phyloP scores from a whole-genome alignment of 495 filamentous ascomycete species.

The Aspergillus ostianus region DNA sequence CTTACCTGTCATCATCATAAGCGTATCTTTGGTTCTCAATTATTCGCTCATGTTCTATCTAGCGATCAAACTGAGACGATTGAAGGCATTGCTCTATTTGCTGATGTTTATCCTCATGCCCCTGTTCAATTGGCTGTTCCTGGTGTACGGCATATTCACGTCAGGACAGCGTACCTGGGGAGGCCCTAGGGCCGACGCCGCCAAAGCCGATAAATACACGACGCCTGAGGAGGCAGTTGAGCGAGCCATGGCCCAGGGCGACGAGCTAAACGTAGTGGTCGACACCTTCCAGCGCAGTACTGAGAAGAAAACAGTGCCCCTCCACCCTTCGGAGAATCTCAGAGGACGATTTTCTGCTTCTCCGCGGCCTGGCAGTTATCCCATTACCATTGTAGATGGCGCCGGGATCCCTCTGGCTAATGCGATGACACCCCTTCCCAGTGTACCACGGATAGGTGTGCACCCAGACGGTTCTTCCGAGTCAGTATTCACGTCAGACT shows the following conservation, averaged over 20 bases:
- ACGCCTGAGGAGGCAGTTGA: constrained; percentile 83
- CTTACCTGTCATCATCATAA: constrained; percentile 91
- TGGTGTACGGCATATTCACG: constrained; percentile 86
- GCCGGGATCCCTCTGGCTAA: constrained; percentile 38
- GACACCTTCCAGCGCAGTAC: constrained; percentile 79
- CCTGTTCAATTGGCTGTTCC: constrained; percentile 98
- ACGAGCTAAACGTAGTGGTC: constrained; percentile 89
- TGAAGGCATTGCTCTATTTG: constrained; percentile 92
- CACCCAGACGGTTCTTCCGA: constrained; percentile 70
- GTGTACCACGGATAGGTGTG: constrained; percentile 48
- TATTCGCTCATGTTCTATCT: constrained; percentile 98
- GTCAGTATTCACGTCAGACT: constrained; percentile 60
- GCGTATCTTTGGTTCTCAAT: constrained; percentile 90
- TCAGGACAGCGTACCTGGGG: constrained; percentile 97
- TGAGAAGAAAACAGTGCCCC: constrained; percentile 55
- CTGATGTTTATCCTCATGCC: constrained; percentile 95
- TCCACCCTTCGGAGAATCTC: constrained; percentile 71
- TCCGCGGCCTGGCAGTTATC: constrained; percentile 54
- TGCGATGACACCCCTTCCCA: constrained; percentile 43
- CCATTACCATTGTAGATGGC: constrained; percentile 29
- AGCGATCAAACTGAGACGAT: constrained; percentile 78
- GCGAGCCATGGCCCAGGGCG: constrained; percentile 71
- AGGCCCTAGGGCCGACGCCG: constrained; percentile 89
- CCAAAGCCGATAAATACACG: constrained; percentile 72
- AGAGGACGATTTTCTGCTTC: constrained; percentile 57